phyloP scores from a whole-genome alignment of 352 stramenopile species.

The Halophytophthora batemanensis region DNA sequence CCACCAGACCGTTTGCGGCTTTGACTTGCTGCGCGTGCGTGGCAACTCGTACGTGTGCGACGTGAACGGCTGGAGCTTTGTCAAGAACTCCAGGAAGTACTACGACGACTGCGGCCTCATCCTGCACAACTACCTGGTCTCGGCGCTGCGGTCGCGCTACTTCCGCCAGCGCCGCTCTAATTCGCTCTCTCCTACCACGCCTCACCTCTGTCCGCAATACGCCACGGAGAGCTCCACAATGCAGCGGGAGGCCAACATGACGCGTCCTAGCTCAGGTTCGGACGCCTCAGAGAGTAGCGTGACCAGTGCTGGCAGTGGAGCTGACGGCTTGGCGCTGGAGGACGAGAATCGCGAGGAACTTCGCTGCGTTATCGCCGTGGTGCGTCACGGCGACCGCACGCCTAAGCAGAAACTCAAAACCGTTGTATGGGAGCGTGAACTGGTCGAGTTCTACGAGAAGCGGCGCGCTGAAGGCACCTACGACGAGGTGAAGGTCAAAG shows the following conservation, averaged over 20 bases:
- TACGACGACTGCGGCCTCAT: constrained; percentile 98
- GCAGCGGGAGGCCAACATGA: constrained; percentile 24
- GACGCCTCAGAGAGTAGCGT: constrained; percentile 72
- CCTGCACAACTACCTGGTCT: constrained; percentile 89
- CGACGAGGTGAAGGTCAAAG: constrained; percentile 85
- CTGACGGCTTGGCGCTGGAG: constrained; percentile 29
- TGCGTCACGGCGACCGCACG: constrained; percentile 98
- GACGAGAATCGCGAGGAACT: constrained; percentile 94
- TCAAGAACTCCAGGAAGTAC: constrained; percentile 98
- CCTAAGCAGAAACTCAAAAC: constrained; percentile 99
- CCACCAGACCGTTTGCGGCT: constrained; percentile 98
- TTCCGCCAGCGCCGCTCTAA: constrained; percentile 71
- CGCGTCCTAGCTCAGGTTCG: constrained; percentile 56
- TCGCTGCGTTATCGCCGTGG: constrained; percentile 97
- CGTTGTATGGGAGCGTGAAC: constrained; percentile 78
- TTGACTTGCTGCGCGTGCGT: constrained; percentile 96
- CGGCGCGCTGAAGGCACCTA: constrained; percentile 68
- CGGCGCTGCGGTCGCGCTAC: constrained; percentile 70
- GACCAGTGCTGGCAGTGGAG: constrained; percentile 45
- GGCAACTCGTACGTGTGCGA: constrained; percentile 97
- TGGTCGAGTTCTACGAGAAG: constrained; percentile 84
- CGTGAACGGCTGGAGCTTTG: constrained; percentile 99
- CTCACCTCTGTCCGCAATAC: constrained; percentile 80
- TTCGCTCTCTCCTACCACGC: constrained; percentile 32
- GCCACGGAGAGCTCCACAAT: constrained; percentile 50